A percentile compares a stretch with the other conserved stretches of the same genome.
phyloP scores from a whole-genome alignment of 768 basidiomycete species.

The Nidula microcarpa region DNA sequence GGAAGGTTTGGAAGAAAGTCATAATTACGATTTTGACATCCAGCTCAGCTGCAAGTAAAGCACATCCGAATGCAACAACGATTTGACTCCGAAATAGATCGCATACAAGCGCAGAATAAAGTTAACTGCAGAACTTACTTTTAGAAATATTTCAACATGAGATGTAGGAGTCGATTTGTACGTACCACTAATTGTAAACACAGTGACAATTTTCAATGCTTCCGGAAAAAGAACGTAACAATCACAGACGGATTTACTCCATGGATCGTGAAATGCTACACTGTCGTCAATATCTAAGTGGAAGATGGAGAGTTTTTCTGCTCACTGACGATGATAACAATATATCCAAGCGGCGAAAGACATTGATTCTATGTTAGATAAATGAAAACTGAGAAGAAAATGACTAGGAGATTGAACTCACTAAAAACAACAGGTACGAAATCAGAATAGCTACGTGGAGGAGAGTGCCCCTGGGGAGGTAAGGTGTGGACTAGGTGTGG shows the following conservation, averaged over 20 bases:
- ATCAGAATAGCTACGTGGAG: slow-evolving; percentile 19
- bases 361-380: slow-evolving; percentile 27
- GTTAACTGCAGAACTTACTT: slow-evolving; percentile 11
- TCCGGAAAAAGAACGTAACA: slow-evolving; percentile 30
- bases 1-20: background rate
- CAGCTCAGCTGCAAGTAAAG: slow-evolving; percentile 19
- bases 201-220: slow-evolving; percentile 26
- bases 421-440: slow-evolving; percentile 25
- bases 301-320: background rate
- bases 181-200: slow-evolving; percentile 26
- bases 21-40: slow-evolving; percentile 27
- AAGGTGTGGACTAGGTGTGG: slow-evolving; percentile 30
- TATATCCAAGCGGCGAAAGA: slow-evolving; percentile 28
- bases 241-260: slow-evolving; percentile 26
- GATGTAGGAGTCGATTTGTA: background rate
- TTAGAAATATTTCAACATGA: too few relatives aligned
- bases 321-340: slow-evolving; percentile 28
- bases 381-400: background rate
- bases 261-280: slow-evolving; percentile 23
- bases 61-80: slow-evolving; percentile 12
- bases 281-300: slow-evolving; percentile 6
- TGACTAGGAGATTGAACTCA: slow-evolving; percentile 6
- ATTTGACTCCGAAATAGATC: slow-evolving; percentile 19
- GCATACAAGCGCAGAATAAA: slow-evolving; percentile 26
- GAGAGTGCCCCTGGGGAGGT: slow-evolving; percentile 32